Evolutionary conservation across 2,329 filamentous ascomycete species (phyloP).

Genomic region (Penicillium sp.): DNA sequence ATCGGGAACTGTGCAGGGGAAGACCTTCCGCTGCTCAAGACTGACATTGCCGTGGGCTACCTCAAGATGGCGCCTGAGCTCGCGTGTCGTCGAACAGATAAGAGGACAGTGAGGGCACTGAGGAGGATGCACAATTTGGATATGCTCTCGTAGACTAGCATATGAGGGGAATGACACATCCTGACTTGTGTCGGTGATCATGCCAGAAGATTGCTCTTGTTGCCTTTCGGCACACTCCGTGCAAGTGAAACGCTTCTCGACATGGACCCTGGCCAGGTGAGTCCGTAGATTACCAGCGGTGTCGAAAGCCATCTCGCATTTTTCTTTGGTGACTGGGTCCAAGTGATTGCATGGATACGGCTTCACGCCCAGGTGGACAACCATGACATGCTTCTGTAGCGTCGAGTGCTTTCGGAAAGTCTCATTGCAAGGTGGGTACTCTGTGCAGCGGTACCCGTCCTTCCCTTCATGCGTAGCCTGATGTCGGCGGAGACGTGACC

Average conservation of each 20-base stretch:
- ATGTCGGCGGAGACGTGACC: conserved; percentile 72
- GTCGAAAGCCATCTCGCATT: conserved; percentile 69
- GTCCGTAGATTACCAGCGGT: conserved; percentile 66
- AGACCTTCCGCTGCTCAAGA: conserved; percentile 61
- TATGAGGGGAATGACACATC: conserved; percentile 66
- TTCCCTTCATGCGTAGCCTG: conserved; percentile 72
- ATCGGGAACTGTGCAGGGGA: conserved; percentile 62
- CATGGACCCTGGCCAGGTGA: conserved; percentile 69
- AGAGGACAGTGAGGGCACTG: conserved; percentile 71
- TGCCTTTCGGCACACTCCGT: conserved; percentile 59
- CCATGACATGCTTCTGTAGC: conserved; percentile 74
- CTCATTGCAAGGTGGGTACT: conserved; percentile 66
- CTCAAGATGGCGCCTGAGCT: conserved; percentile 73
- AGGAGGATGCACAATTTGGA: conserved; percentile 66
- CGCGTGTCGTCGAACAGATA: conserved; percentile 61
- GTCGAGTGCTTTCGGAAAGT: conserved; percentile 86
- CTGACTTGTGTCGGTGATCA: conserved; percentile 16
- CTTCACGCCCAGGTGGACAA: conserved; percentile 67
- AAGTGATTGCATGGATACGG: conserved; percentile 66
- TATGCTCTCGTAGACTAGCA: conserved; percentile 67
- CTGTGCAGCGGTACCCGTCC: conserved; percentile 70
- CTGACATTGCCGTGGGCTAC: conserved; percentile 63
- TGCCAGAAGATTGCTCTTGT: conserved; percentile 39
- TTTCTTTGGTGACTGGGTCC: conserved; percentile 50
- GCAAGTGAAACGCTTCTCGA: conserved; percentile 69